Evolutionary conservation across 768 basidiomycete species (phyloP), one percentile per base, ranked within the genome.

Genomic region (Psilocybe cubensis): DNA sequence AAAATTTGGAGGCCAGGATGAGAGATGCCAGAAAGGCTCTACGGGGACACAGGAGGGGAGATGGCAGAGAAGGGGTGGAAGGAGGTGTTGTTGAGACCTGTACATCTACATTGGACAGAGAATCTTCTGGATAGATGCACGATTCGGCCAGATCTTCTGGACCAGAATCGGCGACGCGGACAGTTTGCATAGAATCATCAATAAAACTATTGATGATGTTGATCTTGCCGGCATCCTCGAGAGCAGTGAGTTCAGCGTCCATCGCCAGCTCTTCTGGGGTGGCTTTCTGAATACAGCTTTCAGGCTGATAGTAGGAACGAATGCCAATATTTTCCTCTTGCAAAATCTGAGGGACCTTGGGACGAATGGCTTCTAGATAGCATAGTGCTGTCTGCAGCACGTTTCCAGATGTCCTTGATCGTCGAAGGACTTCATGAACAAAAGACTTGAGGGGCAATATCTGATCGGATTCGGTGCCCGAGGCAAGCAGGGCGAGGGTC

Each of bases 1-100:
- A 86, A 68, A 96, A 96, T 65, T 98, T 98, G 14, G 91, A 89
- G 0, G 95, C 96, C 50, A 94, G 79, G 54, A 98, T 93, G 40
- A 98, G 77, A 0, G 92, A 86, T 0, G 93, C 93, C 8, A 97
- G 79, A 72, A 98, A 97, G 0, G 93, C 85, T 23, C 95, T 83
- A 24, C 95, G 85, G 2, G 95, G 93, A 66, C 95, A 96, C 40
- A 93, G 80, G 24, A 97, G 82, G 0, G 92, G 91, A 0, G 88
- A 92, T 0, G 89, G 89, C n/a, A 89, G 82, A 5, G 67, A 77
- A 55, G 57, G 75, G 27, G 58, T 74, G 60, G 63, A 66, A 29
- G 59, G 57, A 5, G 54, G 68, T 23, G 53, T 54, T 31, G 54
- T 62, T 2, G 62, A 60, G n/a, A 60, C 60, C 25, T 58, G 52